Evolutionary conservation across 768 basidiomycete genomes (phyloP), one percentile per base, ranked within the genome.

Genomic region (Termitomyces sp.): DNA sequence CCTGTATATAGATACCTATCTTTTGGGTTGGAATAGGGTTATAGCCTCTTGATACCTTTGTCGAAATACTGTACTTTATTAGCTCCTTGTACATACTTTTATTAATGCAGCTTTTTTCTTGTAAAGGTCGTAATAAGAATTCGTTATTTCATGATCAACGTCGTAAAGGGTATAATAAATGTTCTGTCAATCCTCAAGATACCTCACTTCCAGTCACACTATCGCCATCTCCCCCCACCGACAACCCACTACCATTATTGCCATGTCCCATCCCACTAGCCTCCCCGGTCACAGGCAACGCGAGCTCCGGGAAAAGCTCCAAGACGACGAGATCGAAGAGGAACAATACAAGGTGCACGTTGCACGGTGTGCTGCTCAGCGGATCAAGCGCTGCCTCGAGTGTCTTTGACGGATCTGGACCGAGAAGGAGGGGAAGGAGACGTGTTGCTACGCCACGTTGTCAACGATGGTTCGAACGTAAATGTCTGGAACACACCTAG

Each of bases 291-390:
- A 8, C 51, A 3, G 61, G 39, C 28, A 62, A 38, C 2, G 68
- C 81, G 66, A 96, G 75, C 73, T 95, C 94, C 0, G 95, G 94
- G 66, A 94, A 92, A 40, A 96, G 66, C 3, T 80, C 79, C 40
- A 87, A 70, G n/a, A 96, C 68, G 2, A 92, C 52, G 9, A 86
- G 76, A 66, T 97, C 95, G 16, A 96, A 71, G 1, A 96, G 61
- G 66, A 93, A 79, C 44, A 93, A 76, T 0, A 87, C 74, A 1
- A 97, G 79, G 65, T 95, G 95, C 2, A 83, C 79, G 70, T 97
- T 98, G 70, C 94, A 96, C 54, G 79, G 78, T 36, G 78, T 70
- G 54, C 82, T 83, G 53, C 80, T 78, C 22, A 94, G 77, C 12
- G 85, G 85, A 35, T 88, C 88, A 4, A 93, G 73, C 1, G 84